Percentiles rank a stretch among this genome's conserved stretches.
Evolutionary conservation across 1,139 yeast species (phyloP).

Genomic region (Saccharomyces pastorianus): DNA sequence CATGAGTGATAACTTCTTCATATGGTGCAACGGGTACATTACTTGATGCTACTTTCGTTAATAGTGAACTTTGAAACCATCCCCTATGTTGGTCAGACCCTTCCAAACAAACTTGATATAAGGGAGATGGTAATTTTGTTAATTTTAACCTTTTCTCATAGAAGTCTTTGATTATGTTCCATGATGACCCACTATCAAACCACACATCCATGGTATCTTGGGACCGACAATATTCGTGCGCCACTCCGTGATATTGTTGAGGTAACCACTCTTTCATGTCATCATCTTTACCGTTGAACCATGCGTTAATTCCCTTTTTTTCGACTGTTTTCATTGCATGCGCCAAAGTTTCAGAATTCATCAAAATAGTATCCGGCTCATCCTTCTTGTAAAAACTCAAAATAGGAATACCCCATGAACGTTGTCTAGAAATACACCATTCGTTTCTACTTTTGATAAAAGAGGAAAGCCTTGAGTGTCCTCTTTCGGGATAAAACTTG

Average conservation of each 20-base stretch:
- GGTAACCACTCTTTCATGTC: constrained; percentile 72
- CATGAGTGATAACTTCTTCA: constrained; percentile 76
- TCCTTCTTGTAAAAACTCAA: constrained; percentile 64
- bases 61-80: constrained; percentile 92
- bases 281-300: constrained; percentile 57
- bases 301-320: constrained; percentile 55
- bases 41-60: constrained; percentile 59
- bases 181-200: constrained; percentile 95
- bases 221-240: constrained; percentile 49
- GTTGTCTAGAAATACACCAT: constrained; percentile 96
- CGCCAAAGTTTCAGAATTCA: constrained; percentile 31
- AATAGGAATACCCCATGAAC: constrained; percentile 98
- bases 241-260: constrained; percentile 33
- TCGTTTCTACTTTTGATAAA: constrained; percentile 76
- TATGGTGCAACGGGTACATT: constrained; percentile 52
- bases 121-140: constrained; percentile 26
- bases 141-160: constrained; percentile 28
- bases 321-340: constrained; percentile 28
- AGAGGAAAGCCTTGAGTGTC: constrained; percentile 59
- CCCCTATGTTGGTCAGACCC: constrained; percentile 98
- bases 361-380: constrained; percentile 35
- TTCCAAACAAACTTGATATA: constrained; percentile 79
- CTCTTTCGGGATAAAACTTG: constrained; percentile 63
- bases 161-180: constrained; percentile 56
- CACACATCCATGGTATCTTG: constrained; percentile 96